Evolutionary conservation across 352 stramenopile genomes (phyloP).

Genomic region (Globisporangium spiculum): DNA sequence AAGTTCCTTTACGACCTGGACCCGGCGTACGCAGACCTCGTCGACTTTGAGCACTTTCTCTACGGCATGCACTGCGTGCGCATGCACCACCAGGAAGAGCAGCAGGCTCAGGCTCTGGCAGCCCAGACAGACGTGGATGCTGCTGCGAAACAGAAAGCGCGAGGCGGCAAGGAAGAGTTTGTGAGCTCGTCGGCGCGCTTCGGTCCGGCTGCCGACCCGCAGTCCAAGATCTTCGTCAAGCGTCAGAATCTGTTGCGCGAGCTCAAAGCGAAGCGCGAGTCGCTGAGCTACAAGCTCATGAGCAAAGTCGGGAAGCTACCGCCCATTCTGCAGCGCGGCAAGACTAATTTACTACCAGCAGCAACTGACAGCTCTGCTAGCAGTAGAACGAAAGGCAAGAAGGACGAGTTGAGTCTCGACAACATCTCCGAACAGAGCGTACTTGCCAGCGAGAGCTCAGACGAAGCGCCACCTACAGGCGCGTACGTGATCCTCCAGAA

Average conservation of each 20-base stretch:
- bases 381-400: background rate
- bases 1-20: slow-evolving; percentile 52
- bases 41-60: slow-evolving; percentile 81
- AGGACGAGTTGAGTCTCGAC: slow-evolving; percentile 1
- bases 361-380: background rate
- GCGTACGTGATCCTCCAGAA: slow-evolving; percentile 64
- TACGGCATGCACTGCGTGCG: slow-evolving; percentile 81
- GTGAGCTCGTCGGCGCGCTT: slow-evolving; percentile 60
- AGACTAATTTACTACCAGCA: background rate
- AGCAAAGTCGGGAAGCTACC: slow-evolving; percentile 53
- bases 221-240: slow-evolving; percentile 59
- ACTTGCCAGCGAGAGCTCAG: background rate
- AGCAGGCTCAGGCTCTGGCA: slow-evolving; percentile 16
- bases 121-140: slow-evolving; percentile 2
- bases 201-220: slow-evolving; percentile 45
- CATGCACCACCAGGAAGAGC: slow-evolving; percentile 56
- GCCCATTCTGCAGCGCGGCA: slow-evolving; percentile 36
- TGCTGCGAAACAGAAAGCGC: slow-evolving; percentile 5
- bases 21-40: slow-evolving; percentile 67
- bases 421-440: slow-evolving; percentile 12
- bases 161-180: slow-evolving; percentile 33
- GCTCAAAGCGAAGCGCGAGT: slow-evolving; percentile 67
- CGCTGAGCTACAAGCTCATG: slow-evolving; percentile 66
- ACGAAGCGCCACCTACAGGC: slow-evolving; percentile 33
- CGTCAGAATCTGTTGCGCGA: slow-evolving; percentile 72